Percentiles rank a stretch among this genome's conserved stretches.
Conservation (phyloP, 164 flowering plant genomes). For the Macadamia integrifolia region DNA sequence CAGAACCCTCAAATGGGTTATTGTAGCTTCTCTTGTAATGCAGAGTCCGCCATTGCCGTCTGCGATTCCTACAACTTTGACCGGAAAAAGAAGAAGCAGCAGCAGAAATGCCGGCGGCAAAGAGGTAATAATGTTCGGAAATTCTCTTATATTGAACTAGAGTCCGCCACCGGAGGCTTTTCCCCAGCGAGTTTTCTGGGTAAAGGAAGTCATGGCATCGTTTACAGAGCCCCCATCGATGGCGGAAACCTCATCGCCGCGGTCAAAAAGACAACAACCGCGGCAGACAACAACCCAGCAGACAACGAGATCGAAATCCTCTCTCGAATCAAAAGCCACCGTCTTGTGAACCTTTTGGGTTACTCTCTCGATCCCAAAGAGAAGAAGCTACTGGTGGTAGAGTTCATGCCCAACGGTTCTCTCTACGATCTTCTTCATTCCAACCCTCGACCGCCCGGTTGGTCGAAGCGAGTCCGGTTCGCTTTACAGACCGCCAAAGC, state of each 20-base stretch:
- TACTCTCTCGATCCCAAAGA: constrained; percentile 27
- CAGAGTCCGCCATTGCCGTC: constrained; percentile 51
- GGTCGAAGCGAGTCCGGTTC: constrained; percentile 50
- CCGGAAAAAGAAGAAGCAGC: constrained; percentile 8
- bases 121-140: constrained; percentile 11
- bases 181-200: constrained; percentile 60
- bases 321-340: constrained; percentile 39
- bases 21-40: constrained; percentile 52
- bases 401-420: constrained; percentile 81
- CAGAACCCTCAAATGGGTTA: constrained; percentile 42
- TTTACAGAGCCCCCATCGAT: constrained; percentile 62
- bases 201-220: constrained; percentile 83
- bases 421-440: constrained; percentile 58
- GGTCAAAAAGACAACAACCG: constrained; percentile 35
- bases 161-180: constrained; percentile 59
- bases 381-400: constrained; percentile 53
- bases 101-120: neutral
- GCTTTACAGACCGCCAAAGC: constrained; percentile 62
- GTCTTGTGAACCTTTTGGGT: constrained; percentile 73
- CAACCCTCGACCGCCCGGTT: constrained; percentile 41
- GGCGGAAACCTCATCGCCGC: constrained; percentile 51
- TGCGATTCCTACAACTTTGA: constrained; percentile 54
- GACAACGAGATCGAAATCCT: constrained; percentile 83
- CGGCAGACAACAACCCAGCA: constrained; percentile 18
- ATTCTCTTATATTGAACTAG: constrained; percentile 49